phyloP scores from a whole-genome alignment of 768 basidiomycete species.

The Lactarius sp. region DNA sequence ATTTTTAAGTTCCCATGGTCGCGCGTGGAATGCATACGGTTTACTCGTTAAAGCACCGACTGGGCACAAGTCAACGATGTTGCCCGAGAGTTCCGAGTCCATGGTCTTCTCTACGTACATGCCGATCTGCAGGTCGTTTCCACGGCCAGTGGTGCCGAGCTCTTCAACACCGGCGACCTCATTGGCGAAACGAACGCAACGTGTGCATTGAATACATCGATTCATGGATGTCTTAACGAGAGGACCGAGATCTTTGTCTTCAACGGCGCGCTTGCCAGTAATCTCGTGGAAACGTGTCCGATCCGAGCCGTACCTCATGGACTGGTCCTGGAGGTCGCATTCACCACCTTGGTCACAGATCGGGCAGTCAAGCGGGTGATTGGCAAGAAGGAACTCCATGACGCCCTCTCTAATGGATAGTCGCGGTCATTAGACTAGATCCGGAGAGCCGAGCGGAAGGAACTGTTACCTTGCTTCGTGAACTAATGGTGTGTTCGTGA shows the following conservation, averaged over 20 bases:
- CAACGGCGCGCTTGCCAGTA: conserved; percentile 94
- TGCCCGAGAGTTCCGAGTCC: conserved; percentile 96
- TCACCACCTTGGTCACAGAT: conserved; percentile 99
- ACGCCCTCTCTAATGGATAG: conserved; percentile 72
- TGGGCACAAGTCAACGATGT: conserved; percentile 95
- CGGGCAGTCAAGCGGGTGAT: conserved; percentile 98
- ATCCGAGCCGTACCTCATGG: conserved; percentile 98
- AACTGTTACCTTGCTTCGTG: conserved; percentile 72
- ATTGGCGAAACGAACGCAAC: conserved; percentile 98
- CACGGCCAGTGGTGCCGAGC: conserved; percentile 92
- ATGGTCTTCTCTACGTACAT: conserved; percentile 98
- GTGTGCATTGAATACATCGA: conserved; percentile 98
- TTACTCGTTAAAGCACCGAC: conserved; percentile 98
- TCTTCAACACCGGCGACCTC: conserved; percentile 99
- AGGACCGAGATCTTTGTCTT: conserved; percentile 97
- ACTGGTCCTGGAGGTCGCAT: conserved; percentile 98
- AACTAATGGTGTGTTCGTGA: conserved; percentile 86
- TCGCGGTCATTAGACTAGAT: conserved; percentile 13
- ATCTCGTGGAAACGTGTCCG: conserved; percentile 98
- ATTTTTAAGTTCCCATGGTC: conserved; percentile 98
- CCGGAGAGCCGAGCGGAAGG: conserved; percentile 11
- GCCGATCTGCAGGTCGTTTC: conserved; percentile 97
- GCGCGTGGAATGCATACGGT: conserved; percentile 95
- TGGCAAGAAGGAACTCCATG: conserved; percentile 97
- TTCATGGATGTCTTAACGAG: conserved; percentile 99